Base-by-base conservation (phyloP, 2,329 filamentous ascomycete genomes). In the Sclerotinia glacialis region DNA sequence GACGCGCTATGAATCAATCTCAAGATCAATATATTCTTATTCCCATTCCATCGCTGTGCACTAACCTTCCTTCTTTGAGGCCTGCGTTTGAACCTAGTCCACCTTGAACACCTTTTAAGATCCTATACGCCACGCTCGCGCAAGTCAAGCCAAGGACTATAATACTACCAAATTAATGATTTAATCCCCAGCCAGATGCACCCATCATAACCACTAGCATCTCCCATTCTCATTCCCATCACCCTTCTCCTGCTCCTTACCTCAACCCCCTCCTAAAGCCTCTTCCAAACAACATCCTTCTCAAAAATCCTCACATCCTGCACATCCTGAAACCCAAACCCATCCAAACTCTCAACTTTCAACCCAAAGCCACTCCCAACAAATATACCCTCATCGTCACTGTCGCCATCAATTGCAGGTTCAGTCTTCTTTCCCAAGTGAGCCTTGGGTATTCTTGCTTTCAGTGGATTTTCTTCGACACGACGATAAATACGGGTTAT, bases 221-320 rank as follows among this genome's bases (percentile, higher is more conserved):
- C 2, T 12, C 37, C 37, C 37, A 16, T 9, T 37, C 23, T 9
- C 31, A 23, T 9, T n/a, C 16, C 21, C 31, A 37, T 18, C 34
- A 58, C 11, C 28, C 23, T 12, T 58, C 23, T 21, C 37, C n/a
- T 6, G 18, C 37, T 21, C 28, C 31, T 9, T 37, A 37, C 9
- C 23, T 21, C 37, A 42, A 7, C 11, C n/a, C 5, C 31, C 21
- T n/a, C 9, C 42, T 53, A 83, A 37, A 84, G 71, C 28, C 78
- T 75, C 2, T 81, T 81, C 28, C 70, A 70, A 42, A 82, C 78
- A 59, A 87, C 76, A 72, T 86, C 84, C 75, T 86, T 86, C 71
- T 84, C 80, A 69, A 87, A 88, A 60, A 88, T 86, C 68, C 79
- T 79, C 46, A 86, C 79, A 0, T 79, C 83, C 69, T 69, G 76